Evolutionary conservation across 768 basidiomycete species (phyloP), one percentile per base, ranked within the genome.

Genomic region (Boletus reticulatus): DNA sequence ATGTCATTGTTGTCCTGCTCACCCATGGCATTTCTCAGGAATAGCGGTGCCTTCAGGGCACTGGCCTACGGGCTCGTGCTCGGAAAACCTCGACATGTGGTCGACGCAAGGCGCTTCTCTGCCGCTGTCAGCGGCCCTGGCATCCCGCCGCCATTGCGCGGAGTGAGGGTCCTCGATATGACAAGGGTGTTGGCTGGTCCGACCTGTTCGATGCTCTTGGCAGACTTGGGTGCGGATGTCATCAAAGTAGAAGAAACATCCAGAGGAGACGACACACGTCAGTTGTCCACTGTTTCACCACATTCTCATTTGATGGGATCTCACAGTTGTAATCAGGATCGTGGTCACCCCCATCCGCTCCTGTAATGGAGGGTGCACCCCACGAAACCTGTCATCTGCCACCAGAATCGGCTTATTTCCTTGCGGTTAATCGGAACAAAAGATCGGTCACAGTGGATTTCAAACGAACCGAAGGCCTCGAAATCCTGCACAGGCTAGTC

Each of bases 141-240:
- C 47, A 91, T 92, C 24, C 77, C 84, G 1, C 90, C 90, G 0
- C 94, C 94, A 4, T 73, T 98, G 56, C 77, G 80, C 58, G 93
- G 91, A 16, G 76, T 95, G 60, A 84, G 80, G 64, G 81, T 97
- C n/a, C 77, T 98, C 22, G 95, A 98, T 72, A 73, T 97, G 52
- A 93, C 94, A 14, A 82, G 95, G 29, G 89, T 97, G 1, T 75
- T 98, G 47, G 94, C 94, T n/a, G 94, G 92, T 0, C 94, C 94
- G 32, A 88, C 88, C 2, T 84, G 88, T n/a, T 91, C 93, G 2
- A 91, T 95, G 94, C 80, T 96, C 57, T 78, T 97, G n/a, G 94
- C 87, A 8, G 93, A 95, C 73, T 74, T 95, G 36, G 88, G 92
- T 2, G 95, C 95, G 45, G 93, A 98, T 67, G 93, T 98, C 29